Evolutionary conservation across 345 rosid species (phyloP), one percentile per base, ranked within the genome.

Genomic region (Turritis glabra): DNA sequence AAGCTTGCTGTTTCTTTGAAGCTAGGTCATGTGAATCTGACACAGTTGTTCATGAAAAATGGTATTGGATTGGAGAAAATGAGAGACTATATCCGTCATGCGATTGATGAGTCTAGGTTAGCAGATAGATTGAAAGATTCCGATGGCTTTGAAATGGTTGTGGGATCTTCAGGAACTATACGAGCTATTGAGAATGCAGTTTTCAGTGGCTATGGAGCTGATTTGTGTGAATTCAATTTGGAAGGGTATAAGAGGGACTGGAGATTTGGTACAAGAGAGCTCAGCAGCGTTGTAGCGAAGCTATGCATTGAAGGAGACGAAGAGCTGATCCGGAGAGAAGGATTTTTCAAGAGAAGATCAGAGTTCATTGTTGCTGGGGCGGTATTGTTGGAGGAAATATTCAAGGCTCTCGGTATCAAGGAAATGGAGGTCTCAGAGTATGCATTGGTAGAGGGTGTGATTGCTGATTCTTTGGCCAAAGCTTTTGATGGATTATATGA

Each of bases 301-400:
- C 59, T 90, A 48, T 85, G 87, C 64, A 33, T 71, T 13, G 88
- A 74, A 68, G 85, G 82, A 37, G 86, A 81, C 40, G 84, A 56
- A 3, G 87, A 84, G 61, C 69, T 43, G 67, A 65, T 61, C 2
- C 69, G 65, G 76, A 90, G 81, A 27, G 89, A 90, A n/a, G 81
- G 78, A 3, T 82, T 85, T 60, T 90, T 90, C 52, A 82, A 80
- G 76, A 82, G 85, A 51, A 84, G 91, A 35, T 82, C 91, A 8
- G 88, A 90, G 84, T 88, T 84, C 32, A 86, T 90, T 54, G 83
- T 85, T 44, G 88, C 91, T 21, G 93, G 96, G 23, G 90, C 85
- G 0, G 84, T 90, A 18, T 74, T 88, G 69, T 81, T 90, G 81
- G 87, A 83, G 73, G 93, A 85, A 77, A 84, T 86, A 76, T 90